Evolutionary conservation across 139 green algal species (phyloP).

Genomic region (Chlorella ohadii): DNA sequence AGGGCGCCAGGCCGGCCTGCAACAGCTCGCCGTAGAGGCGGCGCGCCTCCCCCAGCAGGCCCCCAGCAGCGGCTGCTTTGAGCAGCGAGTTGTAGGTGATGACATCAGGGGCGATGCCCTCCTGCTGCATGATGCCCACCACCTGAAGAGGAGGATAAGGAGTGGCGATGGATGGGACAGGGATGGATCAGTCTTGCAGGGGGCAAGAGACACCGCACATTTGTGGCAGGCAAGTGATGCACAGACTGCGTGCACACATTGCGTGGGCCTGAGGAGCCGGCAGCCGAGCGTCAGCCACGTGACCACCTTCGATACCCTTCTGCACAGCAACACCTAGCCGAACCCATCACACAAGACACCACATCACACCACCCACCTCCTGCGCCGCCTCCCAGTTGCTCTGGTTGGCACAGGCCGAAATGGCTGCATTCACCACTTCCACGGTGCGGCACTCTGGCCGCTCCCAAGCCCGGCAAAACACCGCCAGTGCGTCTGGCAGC

Average conservation of each 20-base stretch:
- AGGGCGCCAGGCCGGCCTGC: slow-evolving; percentile 30
- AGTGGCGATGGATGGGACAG: no score
- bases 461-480: slow-evolving; percentile 37
- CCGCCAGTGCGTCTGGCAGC: slow-evolving; percentile 30
- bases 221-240: no score
- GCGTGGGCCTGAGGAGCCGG: no score
- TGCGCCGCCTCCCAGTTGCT: slow-evolving; percentile 43
- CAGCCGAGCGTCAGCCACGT: no score
- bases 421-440: slow-evolving; percentile 53
- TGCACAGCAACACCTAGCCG: no score
- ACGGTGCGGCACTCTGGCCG: slow-evolving; percentile 27
- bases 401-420: slow-evolving; percentile 45
- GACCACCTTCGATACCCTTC: no score
- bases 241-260: no score
- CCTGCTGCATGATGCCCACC: slow-evolving; percentile 24
- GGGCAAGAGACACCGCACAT: no score
- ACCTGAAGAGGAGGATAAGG: neutral
- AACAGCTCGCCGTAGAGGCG: slow-evolving; percentile 41
- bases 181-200: no score
- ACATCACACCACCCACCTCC: neutral
- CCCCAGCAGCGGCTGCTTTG: slow-evolving; percentile 31
- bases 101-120: slow-evolving; percentile 43
- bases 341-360: no score
- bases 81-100: slow-evolving; percentile 65
- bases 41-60: slow-evolving; percentile 24